Evolutionary conservation across 352 stramenopile species (phyloP), one percentile per base, ranked within the genome.

Genomic region (Albugo laibachii): DNA sequence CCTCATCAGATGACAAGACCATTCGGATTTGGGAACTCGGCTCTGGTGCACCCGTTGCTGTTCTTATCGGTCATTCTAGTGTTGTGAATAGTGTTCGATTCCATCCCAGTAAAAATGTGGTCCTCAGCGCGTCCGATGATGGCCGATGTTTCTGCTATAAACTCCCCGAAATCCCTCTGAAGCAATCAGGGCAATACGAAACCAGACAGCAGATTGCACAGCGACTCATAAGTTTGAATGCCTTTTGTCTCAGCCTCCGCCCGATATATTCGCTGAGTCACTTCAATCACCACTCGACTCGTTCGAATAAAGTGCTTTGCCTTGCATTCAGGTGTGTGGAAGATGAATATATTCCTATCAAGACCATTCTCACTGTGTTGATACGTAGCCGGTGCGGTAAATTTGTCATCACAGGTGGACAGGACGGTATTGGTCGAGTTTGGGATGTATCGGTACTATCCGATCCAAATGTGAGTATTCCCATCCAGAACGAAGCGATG

Each of bases 121-220:
- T 95, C 5, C 75, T 95, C n/a, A 93, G 76, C 1, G 82, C 82
- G 13, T 93, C 79, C n/a, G 85, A 96, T 47, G 85, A 96, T 54
- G 86, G 86, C 0, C 69, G 73, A 5, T 91, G 78, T 51, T 92
- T 89, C 42, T 86, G 87, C 53, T 96, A 93, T 64, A 86, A 89
- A 45, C 59, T 95, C 0, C 73, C 82, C 0, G 68, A 84, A 13
- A 73, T 93, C 20, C 60, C 62, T 11, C 52, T 50, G 1, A 65
- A 65, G 45, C 58, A 71, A 3, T 3, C 38, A 43, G 38, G 16
- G 8, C 49, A 67, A 21, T 57, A 49, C 0, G 79, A 92, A 54
- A 78, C 71, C 13, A 86, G 78, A 49, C 65, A 79, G 24, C 63
- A 92, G 57, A 92, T 76, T 19, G 76, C 74, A 8, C 75, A 82